Base-by-base conservation (phyloP, 2,329 filamentous ascomycete genomes). In the Penicillium italicum region DNA sequence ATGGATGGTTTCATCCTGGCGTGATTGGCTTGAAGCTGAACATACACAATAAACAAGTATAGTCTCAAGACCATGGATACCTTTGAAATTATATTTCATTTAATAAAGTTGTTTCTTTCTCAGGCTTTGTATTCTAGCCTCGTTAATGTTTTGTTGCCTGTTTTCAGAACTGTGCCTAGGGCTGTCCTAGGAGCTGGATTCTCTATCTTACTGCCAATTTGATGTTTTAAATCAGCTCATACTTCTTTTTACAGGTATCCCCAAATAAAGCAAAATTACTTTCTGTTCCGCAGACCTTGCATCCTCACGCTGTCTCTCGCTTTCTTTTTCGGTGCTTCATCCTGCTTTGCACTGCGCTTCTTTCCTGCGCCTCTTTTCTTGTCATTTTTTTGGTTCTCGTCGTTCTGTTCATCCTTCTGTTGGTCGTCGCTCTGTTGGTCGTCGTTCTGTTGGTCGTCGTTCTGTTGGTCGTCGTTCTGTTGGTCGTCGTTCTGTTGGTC, bases 291-390 rank as follows among this genome's bases (percentile, higher is more conserved):
- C 20, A 37, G 18, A n/a, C 30, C 49, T 34, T 31, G 10, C 18
- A 28, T 53, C 30, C 47, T 52, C 1, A 34, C 9, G 12, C 43
- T 55, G 10, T 42, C 30, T n/a, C 50, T 55, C 10, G 48, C 33
- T 28, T 57, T 56, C 40, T 53, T 59, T 31, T 55, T 57, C 2
- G 54, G 49, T 11, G 5, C 36, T n/a, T 41, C 43, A 18, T 44
- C 33, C 40, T 60, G 58, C 6, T 56, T 49, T 6, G 50, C 50
- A 16, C 28, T 47, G n/a, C 50, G 53, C 34, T 61, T 57, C 8
- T 38, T 38, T 24, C 44, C 40, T 10, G 40, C 22, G 2, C 24
- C 16, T 1, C 9, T 14, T 31, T 37, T 47, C 26, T 28, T 28
- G 26, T 28, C 26, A 6, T 28, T 6, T 2, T 28, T 9, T 8